Evolutionary conservation across 345 rosid species (phyloP).

Genomic region (Erodium maritimum): DNA sequence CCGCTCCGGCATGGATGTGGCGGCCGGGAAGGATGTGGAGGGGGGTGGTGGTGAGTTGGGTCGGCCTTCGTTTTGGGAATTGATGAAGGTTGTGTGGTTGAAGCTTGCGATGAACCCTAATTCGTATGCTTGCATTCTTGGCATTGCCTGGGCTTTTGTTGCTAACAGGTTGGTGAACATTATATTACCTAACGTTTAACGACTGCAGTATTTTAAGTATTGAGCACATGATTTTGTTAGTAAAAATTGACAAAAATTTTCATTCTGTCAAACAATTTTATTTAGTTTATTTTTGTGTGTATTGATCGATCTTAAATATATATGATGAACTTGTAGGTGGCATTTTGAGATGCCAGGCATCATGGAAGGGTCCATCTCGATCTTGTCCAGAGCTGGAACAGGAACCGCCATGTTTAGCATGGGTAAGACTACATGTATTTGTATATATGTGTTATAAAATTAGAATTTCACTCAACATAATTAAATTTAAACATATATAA

Average conservation of each 20-base stretch:
- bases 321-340: slow-evolving; percentile 32
- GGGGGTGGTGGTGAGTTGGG: not conserved
- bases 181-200: no score
- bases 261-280: no score
- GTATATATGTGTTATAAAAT: no score
- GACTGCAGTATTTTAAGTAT: no score
- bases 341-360: slow-evolving; percentile 71
- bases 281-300: no score
- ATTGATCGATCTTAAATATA: no score
- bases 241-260: no score
- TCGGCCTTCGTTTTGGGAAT: slow-evolving; percentile 30
- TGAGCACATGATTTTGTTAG: no score
- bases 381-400: slow-evolving; percentile 82
- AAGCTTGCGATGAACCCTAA: slow-evolving; percentile 34
- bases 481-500: no score
- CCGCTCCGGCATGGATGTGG: slow-evolving; percentile 13
- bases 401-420: slow-evolving; percentile 96
- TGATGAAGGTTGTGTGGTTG: slow-evolving; percentile 32
- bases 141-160: slow-evolving; percentile 28
- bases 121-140: slow-evolving; percentile 27
- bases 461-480: no score
- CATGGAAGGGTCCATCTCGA: slow-evolving; percentile 55
- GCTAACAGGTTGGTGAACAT: slow-evolving; percentile 20
- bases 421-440: slow-evolving; percentile 32
- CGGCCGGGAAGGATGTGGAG: not conserved